A percentile compares a stretch with the other conserved stretches of the same genome.
Evolutionary conservation across 768 basidiomycete species (phyloP).

Genomic region (Suillus tomentosus): DNA sequence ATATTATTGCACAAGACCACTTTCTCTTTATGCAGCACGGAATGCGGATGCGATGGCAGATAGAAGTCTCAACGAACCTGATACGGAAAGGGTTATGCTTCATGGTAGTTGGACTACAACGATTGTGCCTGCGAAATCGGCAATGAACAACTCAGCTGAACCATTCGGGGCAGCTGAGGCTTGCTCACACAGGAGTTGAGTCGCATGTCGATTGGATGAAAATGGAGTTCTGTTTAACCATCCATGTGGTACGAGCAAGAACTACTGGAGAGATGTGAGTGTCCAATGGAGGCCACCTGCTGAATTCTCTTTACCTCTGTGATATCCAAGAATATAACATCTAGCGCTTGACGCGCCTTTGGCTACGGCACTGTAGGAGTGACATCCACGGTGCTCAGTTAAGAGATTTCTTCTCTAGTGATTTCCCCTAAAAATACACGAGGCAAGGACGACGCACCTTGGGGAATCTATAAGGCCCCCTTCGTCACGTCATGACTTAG

Average conservation of each 20-base stretch:
- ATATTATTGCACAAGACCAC: not conserved
- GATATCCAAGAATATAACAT: not conserved
- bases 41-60: conserved; percentile 3
- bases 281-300: not conserved
- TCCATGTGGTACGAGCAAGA: not conserved
- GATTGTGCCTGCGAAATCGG: not conserved
- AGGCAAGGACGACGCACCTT: not conserved
- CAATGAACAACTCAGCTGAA: not conserved
- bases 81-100: conserved; percentile 2
- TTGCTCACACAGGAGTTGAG: conserved; percentile 1
- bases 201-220: not conserved
- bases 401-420: not conserved
- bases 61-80: conserved; percentile 2
- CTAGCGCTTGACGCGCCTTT: not conserved
- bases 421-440: conserved; percentile 2
- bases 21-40: conserved; percentile 9
- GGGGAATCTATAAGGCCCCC: not conserved
- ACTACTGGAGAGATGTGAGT: not conserved
- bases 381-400: not conserved
- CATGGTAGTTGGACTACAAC: not conserved
- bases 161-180: not conserved
- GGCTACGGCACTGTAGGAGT: not conserved
- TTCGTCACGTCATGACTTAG: not conserved
- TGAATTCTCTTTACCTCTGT: not conserved
- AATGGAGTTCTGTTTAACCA: not conserved